Conservation (phyloP, 2,329 filamentous ascomycete genomes). For the Biscogniauxia mediterranea region DNA sequence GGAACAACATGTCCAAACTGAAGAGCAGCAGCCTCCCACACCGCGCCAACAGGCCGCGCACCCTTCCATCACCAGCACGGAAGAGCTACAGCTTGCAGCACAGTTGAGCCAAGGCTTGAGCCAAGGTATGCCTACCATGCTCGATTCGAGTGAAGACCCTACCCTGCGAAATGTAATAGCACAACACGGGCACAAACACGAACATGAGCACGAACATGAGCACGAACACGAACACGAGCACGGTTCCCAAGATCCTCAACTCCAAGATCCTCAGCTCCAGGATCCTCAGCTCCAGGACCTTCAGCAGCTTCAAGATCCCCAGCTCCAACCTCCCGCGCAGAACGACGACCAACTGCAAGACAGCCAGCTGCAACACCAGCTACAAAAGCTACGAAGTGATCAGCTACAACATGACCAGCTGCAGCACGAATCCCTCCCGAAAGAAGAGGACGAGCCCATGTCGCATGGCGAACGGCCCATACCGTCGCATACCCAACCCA, state of each 20-base stretch:
- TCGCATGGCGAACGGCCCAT: conserved; percentile 12
- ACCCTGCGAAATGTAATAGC: conserved; percentile 44
- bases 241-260: background rate
- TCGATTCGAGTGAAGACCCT: conserved; percentile 45
- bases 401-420: conserved; percentile 16
- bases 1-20: conserved; percentile 27
- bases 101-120: conserved; percentile 56
- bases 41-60: conserved; percentile 42
- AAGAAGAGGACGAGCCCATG: conserved; percentile 13
- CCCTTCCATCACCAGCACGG: conserved; percentile 44
- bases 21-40: conserved; percentile 33
- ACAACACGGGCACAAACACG: conserved; percentile 31
- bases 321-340: conserved; percentile 9
- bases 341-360: conserved; percentile 12
- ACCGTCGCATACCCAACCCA: conserved; percentile 17
- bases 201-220: conserved; percentile 8
- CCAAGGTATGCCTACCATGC: conserved; percentile 46
- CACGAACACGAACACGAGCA: conserved; percentile 11
- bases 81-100: conserved; percentile 58
- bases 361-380: conserved; percentile 12
- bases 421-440: conserved; percentile 16
- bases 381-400: conserved; percentile 3
- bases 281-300: conserved; percentile 9
- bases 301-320: conserved; percentile 4
- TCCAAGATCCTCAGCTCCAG: conserved; percentile 7